These are phyloP conservation scores for Deinandra increscens DNA, from an alignment of 129 eudicot species.

Conservation along the genomic window DNA sequence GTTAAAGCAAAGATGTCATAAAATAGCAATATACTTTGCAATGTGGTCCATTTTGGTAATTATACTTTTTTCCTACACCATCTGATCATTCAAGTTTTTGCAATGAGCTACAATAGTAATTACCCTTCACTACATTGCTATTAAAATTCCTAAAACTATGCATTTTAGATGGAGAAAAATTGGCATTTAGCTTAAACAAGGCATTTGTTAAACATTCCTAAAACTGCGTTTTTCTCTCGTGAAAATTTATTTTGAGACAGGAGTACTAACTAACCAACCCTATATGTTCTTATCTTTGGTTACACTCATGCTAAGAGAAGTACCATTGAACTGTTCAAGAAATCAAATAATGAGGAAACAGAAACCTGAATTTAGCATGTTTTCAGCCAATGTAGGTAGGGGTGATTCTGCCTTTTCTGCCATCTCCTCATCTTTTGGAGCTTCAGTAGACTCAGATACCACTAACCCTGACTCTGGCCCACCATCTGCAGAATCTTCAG, in stretches of 20 bases:
- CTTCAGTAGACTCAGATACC: conserved; percentile 38
- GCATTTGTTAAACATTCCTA: background rate
- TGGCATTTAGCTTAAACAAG: background rate
- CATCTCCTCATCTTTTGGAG: conserved; percentile 49
- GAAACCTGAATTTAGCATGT: conserved; percentile 44
- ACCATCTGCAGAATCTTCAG: conserved; percentile 34
- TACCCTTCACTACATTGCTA: too few species aligned
- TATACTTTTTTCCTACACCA: too few species aligned
- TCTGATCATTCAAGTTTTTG: too few species aligned
- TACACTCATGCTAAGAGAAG: background rate
- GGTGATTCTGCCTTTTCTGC: conserved; percentile 43
- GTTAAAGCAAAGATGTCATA: too few species aligned
- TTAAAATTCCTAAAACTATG: too few species aligned
- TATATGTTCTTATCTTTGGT: background rate
- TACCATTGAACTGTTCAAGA: conserved; percentile 11
- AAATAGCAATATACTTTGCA: background rate
- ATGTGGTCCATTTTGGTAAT: too few species aligned
- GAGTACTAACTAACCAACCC: background rate
- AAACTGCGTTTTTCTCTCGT: background rate
- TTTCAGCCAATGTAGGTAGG: conserved; percentile 32
- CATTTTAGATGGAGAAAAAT: too few species aligned
- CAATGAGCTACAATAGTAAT: too few species aligned
- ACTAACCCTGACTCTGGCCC: conserved; percentile 21
- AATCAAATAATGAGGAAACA: conserved; percentile 15
- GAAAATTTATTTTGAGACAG: background rate